These are phyloP conservation scores for Chlamydomonas eustigma DNA, from an alignment of 139 green algal genomes.

Conservation along the genomic window DNA sequence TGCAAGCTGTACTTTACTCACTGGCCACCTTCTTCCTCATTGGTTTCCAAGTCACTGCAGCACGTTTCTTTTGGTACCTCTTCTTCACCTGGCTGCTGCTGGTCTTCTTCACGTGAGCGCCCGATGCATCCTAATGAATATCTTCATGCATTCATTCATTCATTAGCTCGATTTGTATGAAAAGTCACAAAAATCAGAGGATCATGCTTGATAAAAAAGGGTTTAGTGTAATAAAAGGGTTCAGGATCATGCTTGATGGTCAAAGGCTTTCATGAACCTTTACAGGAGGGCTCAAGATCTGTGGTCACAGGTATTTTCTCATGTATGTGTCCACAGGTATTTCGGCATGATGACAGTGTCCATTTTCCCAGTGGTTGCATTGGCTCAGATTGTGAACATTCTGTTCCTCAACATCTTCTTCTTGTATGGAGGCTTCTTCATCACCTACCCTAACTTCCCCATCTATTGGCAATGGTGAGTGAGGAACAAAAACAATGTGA, in stretches of 20 bases:
- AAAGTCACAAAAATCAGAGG: no score
- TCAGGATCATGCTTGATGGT: no score
- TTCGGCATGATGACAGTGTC: not conserved
- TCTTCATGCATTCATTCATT: no score
- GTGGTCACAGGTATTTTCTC: no score
- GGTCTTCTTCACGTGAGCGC: constrained; percentile 21
- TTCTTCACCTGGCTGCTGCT: constrained; percentile 23
- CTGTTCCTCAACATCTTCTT: constrained; percentile 2
- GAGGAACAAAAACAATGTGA: no score
- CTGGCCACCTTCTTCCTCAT: constrained; percentile 37
- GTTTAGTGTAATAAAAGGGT: no score
- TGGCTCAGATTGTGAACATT: not conserved
- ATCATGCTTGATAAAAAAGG: no score
- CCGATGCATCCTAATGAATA: no score
- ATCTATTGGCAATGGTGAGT: not conserved
- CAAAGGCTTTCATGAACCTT: no score
- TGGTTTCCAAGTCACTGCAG: constrained; percentile 20
- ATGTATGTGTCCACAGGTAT: not conserved
- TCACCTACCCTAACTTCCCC: not conserved
- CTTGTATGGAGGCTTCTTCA: not conserved
- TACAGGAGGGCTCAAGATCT: no score
- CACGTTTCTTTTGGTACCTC: constrained; percentile 26
- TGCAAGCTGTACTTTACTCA: constrained; percentile 41
- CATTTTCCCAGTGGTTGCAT: not conserved
- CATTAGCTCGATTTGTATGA: no score